Conservation (phyloP, 495 filamentous ascomycete species). For the Aspergillus cristatus region DNA sequence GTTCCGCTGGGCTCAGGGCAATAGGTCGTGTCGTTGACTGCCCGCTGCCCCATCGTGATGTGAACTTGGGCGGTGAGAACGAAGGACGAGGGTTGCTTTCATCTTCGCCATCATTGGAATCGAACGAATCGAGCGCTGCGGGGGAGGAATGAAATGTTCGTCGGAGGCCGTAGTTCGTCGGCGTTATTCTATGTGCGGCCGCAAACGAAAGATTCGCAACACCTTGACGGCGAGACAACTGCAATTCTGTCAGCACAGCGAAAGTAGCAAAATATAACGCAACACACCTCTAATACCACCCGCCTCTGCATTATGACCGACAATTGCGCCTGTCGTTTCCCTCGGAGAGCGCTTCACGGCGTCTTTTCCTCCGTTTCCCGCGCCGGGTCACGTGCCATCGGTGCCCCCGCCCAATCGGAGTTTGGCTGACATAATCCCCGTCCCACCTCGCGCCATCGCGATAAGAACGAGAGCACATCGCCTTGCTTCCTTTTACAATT, state of each 20-base stretch:
- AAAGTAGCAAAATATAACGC: background rate
- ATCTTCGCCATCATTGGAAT: no score
- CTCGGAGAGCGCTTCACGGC: conserved; percentile 12
- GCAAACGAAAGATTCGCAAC: conserved; percentile 20
- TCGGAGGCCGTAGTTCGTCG: conserved; percentile 9
- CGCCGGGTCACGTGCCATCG: conserved; percentile 26
- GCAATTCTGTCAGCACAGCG: background rate
- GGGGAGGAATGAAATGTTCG: conserved; percentile 24
- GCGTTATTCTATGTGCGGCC: conserved; percentile 11
- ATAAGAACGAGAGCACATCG: conserved; percentile 12
- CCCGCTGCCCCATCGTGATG: conserved; percentile 13
- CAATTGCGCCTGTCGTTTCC: conserved; percentile 11
- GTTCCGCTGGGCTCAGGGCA: background rate
- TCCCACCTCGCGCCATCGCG: conserved; percentile 10
- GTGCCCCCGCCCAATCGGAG: conserved; percentile 26
- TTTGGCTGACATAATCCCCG: conserved; percentile 7
- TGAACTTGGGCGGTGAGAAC: conserved; percentile 13
- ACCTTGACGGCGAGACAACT: conserved; percentile 22
- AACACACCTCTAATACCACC: conserved; percentile 25
- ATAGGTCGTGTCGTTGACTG: background rate
- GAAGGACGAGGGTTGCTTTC: background rate
- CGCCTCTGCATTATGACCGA: conserved; percentile 26
- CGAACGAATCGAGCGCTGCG: no score
- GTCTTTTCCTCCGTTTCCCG: conserved; percentile 18
- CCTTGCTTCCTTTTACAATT: background rate